Evolutionary conservation across 352 stramenopile genomes (phyloP).

Genomic region (Phytophthora multivora): DNA sequence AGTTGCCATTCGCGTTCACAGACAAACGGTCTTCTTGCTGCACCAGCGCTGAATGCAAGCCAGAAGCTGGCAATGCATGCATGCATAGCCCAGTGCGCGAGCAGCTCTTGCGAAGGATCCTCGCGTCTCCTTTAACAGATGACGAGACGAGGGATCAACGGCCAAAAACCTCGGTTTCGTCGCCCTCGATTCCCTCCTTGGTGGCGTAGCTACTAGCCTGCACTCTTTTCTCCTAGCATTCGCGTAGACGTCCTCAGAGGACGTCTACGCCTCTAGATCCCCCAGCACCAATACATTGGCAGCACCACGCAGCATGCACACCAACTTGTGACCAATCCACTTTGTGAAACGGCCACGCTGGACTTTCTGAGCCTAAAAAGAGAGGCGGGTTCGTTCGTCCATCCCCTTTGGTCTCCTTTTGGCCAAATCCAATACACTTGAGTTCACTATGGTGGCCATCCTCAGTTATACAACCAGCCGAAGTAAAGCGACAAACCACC

Average conservation of each 20-base stretch:
- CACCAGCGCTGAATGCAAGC: background rate
- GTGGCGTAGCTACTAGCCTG: background rate
- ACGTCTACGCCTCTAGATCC: too few species aligned
- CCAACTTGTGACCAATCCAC: background rate
- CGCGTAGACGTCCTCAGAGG: too few species aligned
- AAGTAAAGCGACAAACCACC: slow-evolving; percentile 1
- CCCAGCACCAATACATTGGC: background rate
- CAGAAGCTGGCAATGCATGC: background rate
- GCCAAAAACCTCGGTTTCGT: background rate
- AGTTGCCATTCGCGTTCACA: background rate
- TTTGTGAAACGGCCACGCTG: slow-evolving; percentile 13
- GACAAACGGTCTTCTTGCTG: background rate
- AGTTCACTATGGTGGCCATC: slow-evolving; percentile 10
- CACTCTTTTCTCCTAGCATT: background rate
- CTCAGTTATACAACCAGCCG: background rate
- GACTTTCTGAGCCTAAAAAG: slow-evolving; percentile 19
- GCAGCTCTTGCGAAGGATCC: slow-evolving; percentile 16
- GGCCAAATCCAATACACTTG: slow-evolving; percentile 1
- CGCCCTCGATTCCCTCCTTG: background rate
- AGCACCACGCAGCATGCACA: background rate
- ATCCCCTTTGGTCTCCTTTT: background rate
- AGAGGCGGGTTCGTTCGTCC: slow-evolving; percentile 14
- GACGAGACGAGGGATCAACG: background rate
- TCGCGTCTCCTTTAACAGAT: slow-evolving; percentile 6
- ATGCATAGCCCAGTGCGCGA: slow-evolving; percentile 24